Evolutionary conservation across 208 protist genomes (phyloP).

Genomic region (Leishmania gerbilli): DNA sequence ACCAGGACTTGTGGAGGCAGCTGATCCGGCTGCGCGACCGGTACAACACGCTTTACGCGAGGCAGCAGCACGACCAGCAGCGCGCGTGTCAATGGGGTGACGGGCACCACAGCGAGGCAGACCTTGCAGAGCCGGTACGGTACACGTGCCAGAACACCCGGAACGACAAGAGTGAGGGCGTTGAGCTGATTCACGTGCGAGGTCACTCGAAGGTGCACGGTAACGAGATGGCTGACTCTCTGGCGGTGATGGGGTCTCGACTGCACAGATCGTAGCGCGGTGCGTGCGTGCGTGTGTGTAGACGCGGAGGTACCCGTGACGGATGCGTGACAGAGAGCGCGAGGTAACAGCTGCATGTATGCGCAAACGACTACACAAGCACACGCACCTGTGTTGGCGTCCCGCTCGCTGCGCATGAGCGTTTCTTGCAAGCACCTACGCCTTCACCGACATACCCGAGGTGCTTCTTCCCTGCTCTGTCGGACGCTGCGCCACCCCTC

Average conservation of each 20-base stretch:
- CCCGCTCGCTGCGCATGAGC: not conserved
- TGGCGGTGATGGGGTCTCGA: constrained; percentile 51
- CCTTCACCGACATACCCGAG: not conserved
- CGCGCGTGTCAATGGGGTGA: not conserved
- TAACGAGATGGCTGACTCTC: constrained; percentile 70
- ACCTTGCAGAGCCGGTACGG: not conserved
- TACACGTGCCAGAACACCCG: constrained; percentile 31
- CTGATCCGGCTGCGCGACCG: constrained; percentile 37
- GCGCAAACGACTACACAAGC: not conserved
- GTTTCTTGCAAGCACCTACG: not conserved
- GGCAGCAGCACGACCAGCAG: constrained; percentile 26
- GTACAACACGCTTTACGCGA: constrained; percentile 56
- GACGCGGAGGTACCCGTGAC: not conserved
- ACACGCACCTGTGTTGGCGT: not conserved
- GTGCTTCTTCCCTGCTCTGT: not conserved
- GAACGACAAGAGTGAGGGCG: constrained; percentile 39
- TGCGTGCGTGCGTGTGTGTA: not conserved
- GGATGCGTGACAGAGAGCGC: not conserved
- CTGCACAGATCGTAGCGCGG: constrained; percentile 8
- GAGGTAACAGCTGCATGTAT: not conserved
- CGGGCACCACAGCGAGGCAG: constrained; percentile 3
- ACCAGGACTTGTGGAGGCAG: constrained; percentile 71
- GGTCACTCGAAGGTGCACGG: constrained; percentile 70
- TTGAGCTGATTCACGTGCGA: constrained; percentile 64
- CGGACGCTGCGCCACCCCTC: not conserved